These are phyloP conservation scores for Periconia macrospinosa DNA, from an alignment of 2,329 filamentous ascomycete species.

Conservation along the genomic window DNA sequence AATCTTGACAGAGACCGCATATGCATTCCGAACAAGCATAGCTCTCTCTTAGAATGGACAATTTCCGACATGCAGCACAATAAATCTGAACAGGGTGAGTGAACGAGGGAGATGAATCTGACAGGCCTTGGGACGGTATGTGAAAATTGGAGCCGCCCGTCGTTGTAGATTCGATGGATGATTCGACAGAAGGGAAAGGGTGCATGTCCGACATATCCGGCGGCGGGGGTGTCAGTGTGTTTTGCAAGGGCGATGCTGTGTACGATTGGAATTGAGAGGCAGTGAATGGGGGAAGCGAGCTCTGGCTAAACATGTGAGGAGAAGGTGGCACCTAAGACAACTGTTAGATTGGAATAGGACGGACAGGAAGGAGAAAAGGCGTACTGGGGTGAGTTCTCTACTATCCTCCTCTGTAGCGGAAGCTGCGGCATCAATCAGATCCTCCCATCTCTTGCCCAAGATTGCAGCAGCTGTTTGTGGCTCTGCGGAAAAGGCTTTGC, in stretches of 20 bases:
- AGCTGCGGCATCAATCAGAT: conserved; percentile 90
- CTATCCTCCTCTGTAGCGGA: conserved; percentile 93
- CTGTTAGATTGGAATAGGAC: conserved; percentile 18
- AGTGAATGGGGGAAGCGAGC: conserved; percentile 62
- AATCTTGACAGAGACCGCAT: conserved; percentile 85
- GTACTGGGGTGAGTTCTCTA: conserved; percentile 81
- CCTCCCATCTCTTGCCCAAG: conserved; percentile 91
- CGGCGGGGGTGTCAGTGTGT: conserved; percentile 80
- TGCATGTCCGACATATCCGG: conserved; percentile 54
- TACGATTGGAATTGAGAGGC: conserved; percentile 65
- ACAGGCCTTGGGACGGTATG: conserved; percentile 54
- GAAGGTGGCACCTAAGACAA: conserved; percentile 53
- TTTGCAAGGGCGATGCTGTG: conserved; percentile 86
- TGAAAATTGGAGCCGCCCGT: conserved; percentile 67
- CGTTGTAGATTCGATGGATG: conserved; percentile 67
- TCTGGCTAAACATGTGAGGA: conserved; percentile 56
- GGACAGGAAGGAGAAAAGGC: conserved; percentile 36
- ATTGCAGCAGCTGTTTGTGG: conserved; percentile 71
- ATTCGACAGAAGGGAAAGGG: conserved; percentile 90
- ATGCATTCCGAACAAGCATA: conserved; percentile 97
- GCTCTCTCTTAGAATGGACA: conserved; percentile 77
- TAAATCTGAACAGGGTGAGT: conserved; percentile 74
- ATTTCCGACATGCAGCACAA: conserved; percentile 81
- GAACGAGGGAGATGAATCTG: conserved; percentile 63
- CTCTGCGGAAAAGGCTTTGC: conserved; percentile 86